Base-by-base conservation (phyloP, 352 stramenopile species). In the Aphanomyces stellatus region DNA sequence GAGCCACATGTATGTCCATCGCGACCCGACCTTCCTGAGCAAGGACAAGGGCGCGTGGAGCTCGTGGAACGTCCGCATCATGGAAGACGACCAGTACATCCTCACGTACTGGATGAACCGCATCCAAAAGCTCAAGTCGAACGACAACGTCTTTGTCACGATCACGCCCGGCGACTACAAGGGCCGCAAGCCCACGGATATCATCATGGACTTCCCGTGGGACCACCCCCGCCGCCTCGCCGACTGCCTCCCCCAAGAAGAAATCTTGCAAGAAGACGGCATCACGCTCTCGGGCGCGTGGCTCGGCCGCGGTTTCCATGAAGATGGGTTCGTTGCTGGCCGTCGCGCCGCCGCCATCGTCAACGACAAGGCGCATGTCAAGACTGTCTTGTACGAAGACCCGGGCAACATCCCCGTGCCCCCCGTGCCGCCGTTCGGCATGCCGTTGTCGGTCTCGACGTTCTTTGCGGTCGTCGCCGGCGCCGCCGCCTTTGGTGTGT, bases 91-190 rank as follows among this genome's bases (percentile, higher is more conserved):
- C 31, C 74, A 90, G 77, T 94, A 94, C 76, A 78, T 94, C 40
- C 55, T 94, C 25, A 94, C 85, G 55, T 94, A 94, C 78, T 94
- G 85, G 85, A 94, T 94, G 81, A 92, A 94, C 75, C 83, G 85
- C 62, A 92, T 94, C 68, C 85, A 94, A 74, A 80, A 82, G 62
- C 77, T 94, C 48, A 88, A 89, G 72, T 88, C 75, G 72, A 89
- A 88, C 73, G 88, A 92, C 71, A 75, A 91, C 63, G 81, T 93
- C 31, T 93, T 93, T 46, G 85, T 93, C 57, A 93, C 85, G 48
- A 93, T 93, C 76, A 92, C 83, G 65, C 76, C 76, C 33, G 77
- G 88, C 66, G 82, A 90, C 57, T 92, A 88, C 61, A 73, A 73
- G 40, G 85, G 81, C 49, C 76, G 80, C 56, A 80, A 75, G 70